Evolutionary conservation across 2,329 filamentous ascomycete genomes (phyloP), one percentile per base, ranked within the genome.

Genomic region (Paracorniculantispora psalliotae): DNA sequence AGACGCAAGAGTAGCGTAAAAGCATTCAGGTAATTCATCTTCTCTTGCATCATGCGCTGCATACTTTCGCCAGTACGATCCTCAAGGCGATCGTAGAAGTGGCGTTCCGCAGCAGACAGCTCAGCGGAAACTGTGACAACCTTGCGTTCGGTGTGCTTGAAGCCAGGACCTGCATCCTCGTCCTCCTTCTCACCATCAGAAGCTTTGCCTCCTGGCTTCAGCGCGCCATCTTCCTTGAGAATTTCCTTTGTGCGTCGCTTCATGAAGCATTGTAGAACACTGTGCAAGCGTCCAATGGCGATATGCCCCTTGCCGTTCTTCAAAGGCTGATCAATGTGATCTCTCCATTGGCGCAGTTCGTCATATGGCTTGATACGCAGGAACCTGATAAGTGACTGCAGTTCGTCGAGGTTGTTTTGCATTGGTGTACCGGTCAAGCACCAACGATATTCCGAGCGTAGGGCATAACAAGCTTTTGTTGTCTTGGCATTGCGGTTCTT

Each of bases 191-290:
- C 72, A 59, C 72, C 73, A 37, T 71, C 68, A 3, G 70, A 73
- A 26, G 75, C 78, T 69, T 91, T 90, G 55, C 88, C 86, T 39
- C 90, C 90, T 26, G 89, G 87, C 61, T 90, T 89, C 19, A 96
- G 77, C 1, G 90, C 91, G 12, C 91, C 90, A 12, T 91, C 91
- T 66, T 91, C 82, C 74, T 94, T 96, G 61, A 99, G 77, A n/a
- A 99, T 91, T 23, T 96, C 92, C 74, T 99, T 99, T 9, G 92
- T 97, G 44, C 94, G 86, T n/a, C 94, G 87, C 77, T 97, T 96
- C 94, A 99, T 99, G 76, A 96, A 96, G 58, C 92, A 93, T 57
- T 90, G 88, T 4, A 99, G 78, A 62, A 96, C 86, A 59, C 89
- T 86, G 65, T 96, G 92, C 33, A 99, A 78, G 47, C 94, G 85